Base-by-base conservation (phyloP, 805 yeast genomes). In the Helenozyma baotianmanensis region DNA sequence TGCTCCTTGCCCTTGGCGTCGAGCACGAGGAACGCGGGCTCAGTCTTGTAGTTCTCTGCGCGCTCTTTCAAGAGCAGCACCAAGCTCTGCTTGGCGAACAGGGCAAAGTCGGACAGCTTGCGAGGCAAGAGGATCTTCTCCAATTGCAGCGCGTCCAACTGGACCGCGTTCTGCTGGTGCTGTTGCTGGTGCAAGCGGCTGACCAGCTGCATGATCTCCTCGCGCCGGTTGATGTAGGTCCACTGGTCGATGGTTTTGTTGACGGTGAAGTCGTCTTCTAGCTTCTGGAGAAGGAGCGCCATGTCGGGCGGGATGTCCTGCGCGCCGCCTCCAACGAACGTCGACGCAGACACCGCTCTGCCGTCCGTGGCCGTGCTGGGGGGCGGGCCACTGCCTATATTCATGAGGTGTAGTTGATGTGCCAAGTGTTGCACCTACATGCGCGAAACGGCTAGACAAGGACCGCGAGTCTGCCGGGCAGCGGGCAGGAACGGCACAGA, bases 1-100 rank as follows among this genome's bases (percentile, higher is more conserved):
- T 74, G 65, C 50, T 89, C 97, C 53, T 86, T 89, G 5, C 96
- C 97, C 45, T 76, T 82, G 3, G 72, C 53, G 51, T 88, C 96
- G 10, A 92, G 63, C 2, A 78, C 73, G 27, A 80, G 59, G 25
- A 90, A 68, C 0, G 97, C 96, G 8, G 70, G 64, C 35, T 84
- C 88, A 1, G 56, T 23, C 33, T 76, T 76, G 41, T 79, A 79
- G 4, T 76, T 60, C 12, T 72, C 65, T 4, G 86, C 94, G 23
- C 98, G 64, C 35, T 78, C 80, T 27, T 89, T 66, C 37, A 92
- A 61, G 11, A 87, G 80, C 6, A 80, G 69, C 2, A 90, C 80
- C 39, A 92, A 61, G 35, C 81, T 76, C 35, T 78, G 83, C 22
- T 35, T 51, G 54, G 61, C 11, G 61, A 54, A 40, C 11, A 40